Percentiles rank a stretch among this genome's conserved stretches.
phyloP scores from a whole-genome alignment of 2,329 filamentous ascomycete species.

The Calonectria crousiana region DNA sequence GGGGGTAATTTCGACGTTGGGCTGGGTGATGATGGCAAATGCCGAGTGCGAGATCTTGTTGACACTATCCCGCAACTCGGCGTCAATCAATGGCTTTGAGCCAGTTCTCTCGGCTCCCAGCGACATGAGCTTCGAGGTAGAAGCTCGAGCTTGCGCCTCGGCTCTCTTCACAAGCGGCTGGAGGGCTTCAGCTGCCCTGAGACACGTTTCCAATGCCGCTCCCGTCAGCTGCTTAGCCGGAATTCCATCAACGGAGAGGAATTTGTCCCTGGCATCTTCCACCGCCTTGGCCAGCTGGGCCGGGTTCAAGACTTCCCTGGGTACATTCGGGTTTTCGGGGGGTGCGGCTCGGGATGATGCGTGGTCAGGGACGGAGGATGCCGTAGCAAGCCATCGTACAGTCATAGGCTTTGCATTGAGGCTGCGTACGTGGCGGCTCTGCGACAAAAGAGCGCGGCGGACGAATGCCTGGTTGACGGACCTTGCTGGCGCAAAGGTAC shows the following conservation, averaged over 20 bases:
- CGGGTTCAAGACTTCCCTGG: slow-evolving; percentile 51
- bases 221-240: slow-evolving; percentile 58
- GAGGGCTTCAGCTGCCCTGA: slow-evolving; percentile 58
- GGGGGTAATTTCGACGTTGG: slow-evolving; percentile 84
- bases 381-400: slow-evolving; percentile 45
- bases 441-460: slow-evolving; percentile 38
- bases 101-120: slow-evolving; percentile 53
- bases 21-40: slow-evolving; percentile 79
- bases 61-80: slow-evolving; percentile 57
- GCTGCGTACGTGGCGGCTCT: slow-evolving; percentile 27
- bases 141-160: slow-evolving; percentile 56
- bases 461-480: slow-evolving; percentile 40
- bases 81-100: slow-evolving; percentile 46
- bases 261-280: slow-evolving; percentile 56
- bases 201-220: slow-evolving; percentile 59
- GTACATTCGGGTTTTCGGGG: slow-evolving; percentile 30
- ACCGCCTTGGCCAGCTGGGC: slow-evolving; percentile 56
- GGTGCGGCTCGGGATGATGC: slow-evolving; percentile 27
- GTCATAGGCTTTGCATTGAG: slow-evolving; percentile 24
- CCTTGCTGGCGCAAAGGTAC: slow-evolving; percentile 50
- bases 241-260: slow-evolving; percentile 59
- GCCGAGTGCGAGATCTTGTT: slow-evolving; percentile 69
- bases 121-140: slow-evolving; percentile 67
- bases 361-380: slow-evolving; percentile 38
- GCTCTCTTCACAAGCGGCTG: slow-evolving; percentile 55